Evolutionary conservation across 1,284 basidiomycete species (phyloP), one percentile per base, ranked within the genome.

Genomic region (Cutaneotrichosporon curvatum): DNA sequence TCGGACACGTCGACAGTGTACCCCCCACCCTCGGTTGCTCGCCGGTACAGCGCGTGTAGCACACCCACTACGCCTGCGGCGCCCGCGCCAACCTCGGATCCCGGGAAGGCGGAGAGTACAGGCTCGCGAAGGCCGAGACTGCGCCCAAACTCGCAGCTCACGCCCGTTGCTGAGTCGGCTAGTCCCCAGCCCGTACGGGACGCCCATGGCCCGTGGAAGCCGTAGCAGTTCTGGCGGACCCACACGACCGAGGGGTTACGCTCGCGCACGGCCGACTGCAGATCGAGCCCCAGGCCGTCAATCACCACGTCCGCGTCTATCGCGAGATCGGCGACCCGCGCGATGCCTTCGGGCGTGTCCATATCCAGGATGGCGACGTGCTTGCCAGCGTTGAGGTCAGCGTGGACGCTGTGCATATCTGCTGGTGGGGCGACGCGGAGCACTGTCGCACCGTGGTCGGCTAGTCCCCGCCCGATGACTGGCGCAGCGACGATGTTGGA

Each of bases 161-260:
- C 23, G 19, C 46, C 50, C 2, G 31, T 23, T 16, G 45, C 15
- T 9, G 39, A 37, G 40, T 52, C 50, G 23, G 42, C 25, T 14
- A 48, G 43, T 40, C 47, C 45, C 50, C 50, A 52, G 5, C 50
- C 50, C n/a, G 20, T 36, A 21, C 50, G 43, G 25, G 30, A 19
- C 15, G 21, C 18, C 50, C 50, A 52, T 1, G 50, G 50, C 0
- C 50, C 50, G 28, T 48, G 46, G 32, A 37, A 52, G 16, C 50
- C 50, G 40, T 48, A 52, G 40, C 50, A 52, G 50, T 44, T 52
- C 37, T 52, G 46, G 36, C 46, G 46, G 11, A 48, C 50, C 36
- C 38, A 25, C 12, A 48, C 28, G 25, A 43, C 19, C 3, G 16
- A 23, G 1, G 46, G 43, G 43, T 48, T 48, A 23, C 45, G n/a